These are phyloP conservation scores for Daldinia loculata DNA, from an alignment of 495 filamentous ascomycete species.

Conservation along the genomic window DNA sequence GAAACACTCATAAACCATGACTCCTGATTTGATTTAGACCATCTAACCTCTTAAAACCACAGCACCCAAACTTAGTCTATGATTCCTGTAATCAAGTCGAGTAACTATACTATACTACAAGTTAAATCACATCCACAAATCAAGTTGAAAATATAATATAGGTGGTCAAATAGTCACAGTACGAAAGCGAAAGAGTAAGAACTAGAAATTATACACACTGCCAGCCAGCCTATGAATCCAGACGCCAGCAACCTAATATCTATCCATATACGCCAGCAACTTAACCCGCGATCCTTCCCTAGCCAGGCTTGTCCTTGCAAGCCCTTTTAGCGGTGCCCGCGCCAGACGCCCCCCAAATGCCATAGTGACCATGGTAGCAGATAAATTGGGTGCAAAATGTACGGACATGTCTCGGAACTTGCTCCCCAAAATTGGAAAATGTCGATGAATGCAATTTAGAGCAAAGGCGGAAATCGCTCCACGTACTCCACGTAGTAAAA, in stretches of 20 bases:
- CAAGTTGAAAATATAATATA: not conserved
- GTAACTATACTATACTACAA: not conserved
- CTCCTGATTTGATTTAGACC: too few relatives aligned
- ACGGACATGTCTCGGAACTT: not conserved
- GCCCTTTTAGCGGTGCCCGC: slow-evolving; percentile 8
- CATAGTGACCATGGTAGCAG: not conserved
- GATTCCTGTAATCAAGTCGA: not conserved
- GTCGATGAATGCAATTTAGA: not conserved
- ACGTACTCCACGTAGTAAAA: not conserved
- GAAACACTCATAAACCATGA: not conserved
- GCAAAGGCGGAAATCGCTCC: not conserved
- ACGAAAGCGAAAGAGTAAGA: not conserved
- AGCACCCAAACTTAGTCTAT: not conserved
- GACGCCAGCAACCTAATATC: slow-evolving; percentile 2
- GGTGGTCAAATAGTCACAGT: too few relatives aligned
- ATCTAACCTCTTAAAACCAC: not conserved
- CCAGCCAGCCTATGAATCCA: not conserved
- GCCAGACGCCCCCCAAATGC: slow-evolving; percentile 23
- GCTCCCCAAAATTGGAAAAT: not conserved
- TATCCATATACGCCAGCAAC: slow-evolving; percentile 6
- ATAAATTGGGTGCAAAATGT: not conserved
- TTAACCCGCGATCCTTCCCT: not conserved
- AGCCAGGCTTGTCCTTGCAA: slow-evolving; percentile 38
- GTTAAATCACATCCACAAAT: not conserved
- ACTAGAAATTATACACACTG: not conserved